Evolutionary conservation across 1,139 yeast species (phyloP), one percentile per base, ranked within the genome.

Genomic region (Blastobotrys capitulatus): DNA sequence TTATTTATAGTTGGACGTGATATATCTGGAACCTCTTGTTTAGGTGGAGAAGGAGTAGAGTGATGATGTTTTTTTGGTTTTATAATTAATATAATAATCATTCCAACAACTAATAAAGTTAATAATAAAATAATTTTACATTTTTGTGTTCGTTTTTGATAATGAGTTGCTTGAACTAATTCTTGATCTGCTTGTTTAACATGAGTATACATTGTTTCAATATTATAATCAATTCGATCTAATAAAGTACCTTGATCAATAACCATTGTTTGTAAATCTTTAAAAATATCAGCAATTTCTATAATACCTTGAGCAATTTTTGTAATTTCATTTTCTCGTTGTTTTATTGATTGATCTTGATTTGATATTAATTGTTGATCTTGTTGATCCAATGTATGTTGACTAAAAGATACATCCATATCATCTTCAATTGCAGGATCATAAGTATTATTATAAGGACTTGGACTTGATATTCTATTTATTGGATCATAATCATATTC

Each of bases 171-270:
- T 57, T 80, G 75, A 20, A 78, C 72, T 52, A 92, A 72, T 67
- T 92, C 95, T 56, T 80, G 79, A 54, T 86, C 87, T 0, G 97
- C 94, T 36, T 75, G 77, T 59, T 83, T 80, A 53, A 92, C 78
- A 57, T 88, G 86, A 42, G 80, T 80, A 5, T 80, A 85, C 32
- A 96, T 85, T 54, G 80, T 82, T 54, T 85, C 86, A 52, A 94
- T 71, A 63, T 94, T 92, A 67, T 90, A 90, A 67, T 89, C 98
- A 50, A 92, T 90, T 57, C 97, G 73, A 66, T 92, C 98, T 52
- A 92, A 74, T 42, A 92, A 75, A 0, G 97, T 88, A 1, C 98
- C 98, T 67, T 92, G 98, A 62, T 94, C 97, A 52, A 92, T 86
- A 45, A 92, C 89, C 75, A 94, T 75, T 31, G 82, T 79, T 60